Conservation (phyloP, 2,329 filamentous ascomycete species). For the Cordyceps javanica region DNA sequence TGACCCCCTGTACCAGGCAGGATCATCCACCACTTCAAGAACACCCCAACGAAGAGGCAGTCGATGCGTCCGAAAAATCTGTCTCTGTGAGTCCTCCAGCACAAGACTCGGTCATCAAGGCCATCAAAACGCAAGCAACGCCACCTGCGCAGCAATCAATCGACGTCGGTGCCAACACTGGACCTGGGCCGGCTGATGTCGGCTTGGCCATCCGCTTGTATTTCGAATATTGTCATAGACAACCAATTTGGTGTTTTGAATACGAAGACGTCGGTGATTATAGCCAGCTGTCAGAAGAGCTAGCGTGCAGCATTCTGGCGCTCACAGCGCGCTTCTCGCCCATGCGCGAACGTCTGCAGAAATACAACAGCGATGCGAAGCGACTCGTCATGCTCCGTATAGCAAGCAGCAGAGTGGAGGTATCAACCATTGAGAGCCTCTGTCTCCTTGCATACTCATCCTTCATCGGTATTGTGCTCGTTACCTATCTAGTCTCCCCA, state of each 20-base stretch:
- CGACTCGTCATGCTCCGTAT: conserved; percentile 42
- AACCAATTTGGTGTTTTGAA: conserved; percentile 41
- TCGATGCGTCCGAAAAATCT: conserved; percentile 28
- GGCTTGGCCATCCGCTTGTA: conserved; percentile 31
- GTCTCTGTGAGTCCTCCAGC: conserved; percentile 25
- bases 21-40: conserved; percentile 19
- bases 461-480: conserved; percentile 36
- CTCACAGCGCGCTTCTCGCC: conserved; percentile 34
- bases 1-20: conserved; percentile 2
- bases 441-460: conserved; percentile 44
- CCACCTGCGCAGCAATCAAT: conserved; percentile 12
- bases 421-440: conserved; percentile 44
- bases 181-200: conserved; percentile 27
- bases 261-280: conserved; percentile 33
- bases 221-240: conserved; percentile 37
- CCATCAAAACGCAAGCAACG: conserved; percentile 12
- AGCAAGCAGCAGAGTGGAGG: conserved; percentile 42
- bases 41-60: conserved; percentile 24
- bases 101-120: conserved; percentile 15
- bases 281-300: conserved; percentile 31
- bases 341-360: conserved; percentile 25
- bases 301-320: conserved; percentile 35
- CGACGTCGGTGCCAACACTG: conserved; percentile 18
- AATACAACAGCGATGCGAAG: conserved; percentile 34
- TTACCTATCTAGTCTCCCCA: not conserved